A percentile compares a stretch with the other conserved stretches of the same genome.
phyloP scores from a whole-genome alignment of 805 yeast genomes.

The Zygosaccharomyces siamensis region DNA sequence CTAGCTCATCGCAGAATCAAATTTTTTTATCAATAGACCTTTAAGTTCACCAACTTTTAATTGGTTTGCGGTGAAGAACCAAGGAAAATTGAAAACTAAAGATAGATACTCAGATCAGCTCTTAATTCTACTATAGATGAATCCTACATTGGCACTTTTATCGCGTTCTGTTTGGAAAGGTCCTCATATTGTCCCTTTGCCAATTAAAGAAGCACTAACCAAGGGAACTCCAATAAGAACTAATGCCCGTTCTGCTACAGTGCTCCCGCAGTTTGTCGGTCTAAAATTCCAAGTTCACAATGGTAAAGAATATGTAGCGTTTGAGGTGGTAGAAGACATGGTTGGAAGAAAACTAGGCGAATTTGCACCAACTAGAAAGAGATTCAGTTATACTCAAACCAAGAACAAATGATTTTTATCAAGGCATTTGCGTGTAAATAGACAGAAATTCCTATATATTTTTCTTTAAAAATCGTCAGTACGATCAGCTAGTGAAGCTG shows the following conservation, averaged over 20 bases:
- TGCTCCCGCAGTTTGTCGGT: constrained; percentile 94
- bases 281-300: constrained; percentile 91
- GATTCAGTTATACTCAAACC: constrained; percentile 74
- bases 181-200: constrained; percentile 91
- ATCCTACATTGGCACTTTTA: constrained; percentile 34
- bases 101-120: neutral
- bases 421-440: constrained; percentile 8
- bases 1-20: constrained; percentile 10
- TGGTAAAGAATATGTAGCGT: constrained; percentile 88
- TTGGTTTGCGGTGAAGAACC: neutral
- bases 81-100: neutral
- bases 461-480: constrained; percentile 11
- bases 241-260: constrained; percentile 92
- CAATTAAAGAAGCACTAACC: constrained; percentile 78
- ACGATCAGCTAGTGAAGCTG: constrained; percentile 16
- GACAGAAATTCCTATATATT: neutral
- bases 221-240: constrained; percentile 87
- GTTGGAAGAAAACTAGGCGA: constrained; percentile 94
- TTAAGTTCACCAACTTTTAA: neutral
- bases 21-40: constrained; percentile 5
- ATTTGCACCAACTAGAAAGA: constrained; percentile 90
- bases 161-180: constrained; percentile 66
- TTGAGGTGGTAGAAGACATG: constrained; percentile 89
- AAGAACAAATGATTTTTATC: constrained; percentile 45
- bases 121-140: constrained; percentile 1